Conservation (phyloP, 1,284 basidiomycete genomes). For the Mycena citricolor region DNA sequence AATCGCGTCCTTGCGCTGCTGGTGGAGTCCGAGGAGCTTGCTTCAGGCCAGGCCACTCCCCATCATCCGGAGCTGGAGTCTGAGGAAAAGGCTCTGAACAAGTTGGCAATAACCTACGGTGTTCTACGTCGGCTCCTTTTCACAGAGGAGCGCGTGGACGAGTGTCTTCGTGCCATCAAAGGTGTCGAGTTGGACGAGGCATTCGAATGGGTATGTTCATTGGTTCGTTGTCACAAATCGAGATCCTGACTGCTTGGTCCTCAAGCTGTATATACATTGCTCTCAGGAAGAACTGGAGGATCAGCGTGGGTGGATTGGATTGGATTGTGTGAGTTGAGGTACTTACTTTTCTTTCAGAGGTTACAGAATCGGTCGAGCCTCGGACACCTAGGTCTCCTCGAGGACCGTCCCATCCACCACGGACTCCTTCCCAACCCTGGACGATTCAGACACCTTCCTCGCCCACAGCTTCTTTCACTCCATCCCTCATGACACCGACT, state of each 20-base stretch:
- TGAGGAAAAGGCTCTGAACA: slow-evolving; percentile 73
- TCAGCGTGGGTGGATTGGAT: slow-evolving; percentile 26
- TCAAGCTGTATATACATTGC: slow-evolving; percentile 70
- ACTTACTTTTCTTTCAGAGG: slow-evolving; percentile 5
- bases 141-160: slow-evolving; percentile 63
- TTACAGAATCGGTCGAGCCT: slow-evolving; percentile 31
- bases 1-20: slow-evolving; percentile 62
- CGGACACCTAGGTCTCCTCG: slow-evolving; percentile 23
- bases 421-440: slow-evolving; percentile 35
- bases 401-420: slow-evolving; percentile 29
- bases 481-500: slow-evolving; percentile 12
- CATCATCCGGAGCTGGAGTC: slow-evolving; percentile 37
- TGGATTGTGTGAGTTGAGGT: slow-evolving; percentile 19
- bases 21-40: too few species aligned
- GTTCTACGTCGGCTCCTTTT: slow-evolving; percentile 87
- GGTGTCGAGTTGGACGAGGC: slow-evolving; percentile 86
- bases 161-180: slow-evolving; percentile 64
- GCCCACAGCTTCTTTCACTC: slow-evolving; percentile 17
- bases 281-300: slow-evolving; percentile 60
- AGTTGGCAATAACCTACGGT: slow-evolving; percentile 80
- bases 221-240: slow-evolving; percentile 1
- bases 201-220: slow-evolving; percentile 82
- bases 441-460: slow-evolving; percentile 25
- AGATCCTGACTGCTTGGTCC: slow-evolving; percentile 12
- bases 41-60: too few species aligned